Conservation (phyloP, 345 rosid genomes). For the Pistacia vera region DNA sequence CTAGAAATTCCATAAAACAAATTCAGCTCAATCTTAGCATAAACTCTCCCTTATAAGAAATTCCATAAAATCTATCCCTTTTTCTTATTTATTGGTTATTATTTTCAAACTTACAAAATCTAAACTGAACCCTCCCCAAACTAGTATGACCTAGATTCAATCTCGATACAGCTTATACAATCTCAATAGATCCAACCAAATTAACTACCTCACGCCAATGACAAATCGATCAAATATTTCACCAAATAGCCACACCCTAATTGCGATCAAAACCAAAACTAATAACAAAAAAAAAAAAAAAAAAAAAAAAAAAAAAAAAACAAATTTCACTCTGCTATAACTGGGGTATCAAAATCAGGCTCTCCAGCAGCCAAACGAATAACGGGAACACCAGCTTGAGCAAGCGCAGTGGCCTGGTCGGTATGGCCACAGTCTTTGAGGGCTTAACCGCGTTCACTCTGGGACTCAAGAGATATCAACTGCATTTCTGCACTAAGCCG, state of each 20-base stretch:
- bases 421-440: slow-evolving; percentile 91
- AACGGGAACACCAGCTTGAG: slow-evolving; percentile 83
- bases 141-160: too few species aligned
- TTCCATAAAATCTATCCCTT: too few species aligned
- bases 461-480: slow-evolving; percentile 79
- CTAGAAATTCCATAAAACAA: slow-evolving; percentile 31
- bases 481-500: slow-evolving; percentile 50
- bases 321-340: slow-evolving; percentile 59
- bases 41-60: too few species aligned
- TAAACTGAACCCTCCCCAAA: too few species aligned
- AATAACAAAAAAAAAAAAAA: background rate
- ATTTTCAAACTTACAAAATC: too few species aligned
- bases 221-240: too few species aligned
- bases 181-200: too few species aligned
- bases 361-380: slow-evolving; percentile 97
- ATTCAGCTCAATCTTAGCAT: background rate
- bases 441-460: slow-evolving; percentile 84
- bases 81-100: too few species aligned
- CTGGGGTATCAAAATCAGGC: slow-evolving; percentile 95
- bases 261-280: too few species aligned
- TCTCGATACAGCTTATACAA: too few species aligned
- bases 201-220: too few species aligned
- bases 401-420: slow-evolving; percentile 93
- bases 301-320: background rate
- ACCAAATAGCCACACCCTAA: too few species aligned